These are phyloP conservation scores for Monosporascus sp. DNA, from an alignment of 2,329 filamentous ascomycete genomes.

Conservation along the genomic window DNA sequence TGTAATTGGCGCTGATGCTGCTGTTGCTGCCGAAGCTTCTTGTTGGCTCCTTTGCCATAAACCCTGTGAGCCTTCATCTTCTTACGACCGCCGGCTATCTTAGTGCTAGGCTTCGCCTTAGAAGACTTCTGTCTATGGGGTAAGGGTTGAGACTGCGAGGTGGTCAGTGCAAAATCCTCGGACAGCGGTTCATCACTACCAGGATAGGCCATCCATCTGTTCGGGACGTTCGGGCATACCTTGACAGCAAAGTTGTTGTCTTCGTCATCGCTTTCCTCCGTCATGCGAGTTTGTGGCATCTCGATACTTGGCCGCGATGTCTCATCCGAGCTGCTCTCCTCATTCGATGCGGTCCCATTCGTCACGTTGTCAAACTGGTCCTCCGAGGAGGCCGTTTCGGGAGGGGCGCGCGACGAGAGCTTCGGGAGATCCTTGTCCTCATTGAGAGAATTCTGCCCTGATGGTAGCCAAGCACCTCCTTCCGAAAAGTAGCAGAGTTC, in stretches of 20 bases:
- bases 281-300: conserved; percentile 47
- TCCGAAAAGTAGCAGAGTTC: conserved; percentile 64
- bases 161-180: conserved; percentile 10
- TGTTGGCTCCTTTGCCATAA: conserved; percentile 45
- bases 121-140: conserved; percentile 13
- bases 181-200: neutral
- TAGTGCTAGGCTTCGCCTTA: conserved; percentile 1
- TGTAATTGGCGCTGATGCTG: conserved; percentile 24
- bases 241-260: conserved; percentile 25
- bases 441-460: conserved; percentile 61
- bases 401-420: conserved; percentile 41
- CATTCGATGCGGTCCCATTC: conserved; percentile 43
- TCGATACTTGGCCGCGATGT: conserved; percentile 24
- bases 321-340: conserved; percentile 50
- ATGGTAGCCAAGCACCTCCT: conserved; percentile 56
- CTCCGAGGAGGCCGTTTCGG: conserved; percentile 37
- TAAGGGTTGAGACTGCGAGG: conserved; percentile 11
- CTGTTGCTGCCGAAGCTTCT: conserved; percentile 25
- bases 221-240: conserved; percentile 22
- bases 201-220: neutral
- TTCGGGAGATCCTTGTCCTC: conserved; percentile 54
- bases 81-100: conserved; percentile 36
- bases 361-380: conserved; percentile 44
- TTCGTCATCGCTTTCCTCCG: conserved; percentile 56
- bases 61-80: conserved; percentile 41